These are phyloP conservation scores for Fusarium pseudoanthophilum DNA, from an alignment of 2,329 filamentous ascomycete species.

Conservation along the genomic window DNA sequence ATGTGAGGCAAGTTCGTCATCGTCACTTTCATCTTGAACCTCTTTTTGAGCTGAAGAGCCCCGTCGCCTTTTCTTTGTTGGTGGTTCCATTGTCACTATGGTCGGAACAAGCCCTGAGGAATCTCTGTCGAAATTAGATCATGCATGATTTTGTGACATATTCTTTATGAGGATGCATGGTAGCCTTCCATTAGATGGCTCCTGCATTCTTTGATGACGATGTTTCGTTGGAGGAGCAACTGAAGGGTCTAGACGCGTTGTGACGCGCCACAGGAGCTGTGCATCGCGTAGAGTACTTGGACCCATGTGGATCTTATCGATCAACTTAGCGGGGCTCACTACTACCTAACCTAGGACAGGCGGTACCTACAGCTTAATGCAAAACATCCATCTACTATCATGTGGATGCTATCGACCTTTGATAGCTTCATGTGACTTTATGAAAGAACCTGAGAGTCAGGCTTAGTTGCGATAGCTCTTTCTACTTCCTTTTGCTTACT, in stretches of 20 bases:
- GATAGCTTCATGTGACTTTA: background rate
- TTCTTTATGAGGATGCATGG: background rate
- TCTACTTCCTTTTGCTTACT: background rate
- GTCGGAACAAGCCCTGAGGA: background rate
- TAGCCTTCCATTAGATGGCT: background rate
- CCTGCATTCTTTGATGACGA: slow-evolving; percentile 19
- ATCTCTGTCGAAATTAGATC: background rate
- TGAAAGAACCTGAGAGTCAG: background rate
- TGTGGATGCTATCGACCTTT: background rate
- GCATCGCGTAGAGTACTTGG: slow-evolving; percentile 40
- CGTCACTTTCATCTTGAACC: slow-evolving; percentile 50
- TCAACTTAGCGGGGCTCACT: slow-evolving; percentile 24
- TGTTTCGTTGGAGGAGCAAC: slow-evolving; percentile 45
- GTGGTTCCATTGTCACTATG: slow-evolving; percentile 63
- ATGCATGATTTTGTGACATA: background rate
- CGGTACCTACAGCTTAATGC: background rate
- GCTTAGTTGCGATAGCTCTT: background rate
- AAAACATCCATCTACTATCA: background rate
- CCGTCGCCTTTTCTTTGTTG: slow-evolving; percentile 70
- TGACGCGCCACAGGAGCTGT: slow-evolving; percentile 17
- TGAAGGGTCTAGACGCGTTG: slow-evolving; percentile 19
- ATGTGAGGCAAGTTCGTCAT: slow-evolving; percentile 60
- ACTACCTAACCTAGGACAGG: background rate
- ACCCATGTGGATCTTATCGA: background rate
- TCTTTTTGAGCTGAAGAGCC: slow-evolving; percentile 51